Conservation (phyloP, 805 yeast species). For the Saturnispora sanitii region DNA sequence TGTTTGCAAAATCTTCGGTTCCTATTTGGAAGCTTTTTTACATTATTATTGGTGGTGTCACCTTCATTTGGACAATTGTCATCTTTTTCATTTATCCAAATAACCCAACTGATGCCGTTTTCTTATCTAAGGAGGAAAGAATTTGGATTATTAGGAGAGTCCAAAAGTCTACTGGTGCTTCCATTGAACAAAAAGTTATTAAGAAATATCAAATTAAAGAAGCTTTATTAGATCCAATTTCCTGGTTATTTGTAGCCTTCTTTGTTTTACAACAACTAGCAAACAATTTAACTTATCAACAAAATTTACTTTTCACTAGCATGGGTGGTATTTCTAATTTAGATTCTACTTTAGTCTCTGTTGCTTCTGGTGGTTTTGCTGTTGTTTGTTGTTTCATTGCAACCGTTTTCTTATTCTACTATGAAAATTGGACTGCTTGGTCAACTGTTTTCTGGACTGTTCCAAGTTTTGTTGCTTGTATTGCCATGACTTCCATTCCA, state of each 20-base stretch:
- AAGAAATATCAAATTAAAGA: conserved; percentile 38
- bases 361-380: conserved; percentile 18
- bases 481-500: conserved; percentile 18
- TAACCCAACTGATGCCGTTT: conserved; percentile 40
- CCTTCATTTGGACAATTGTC: conserved; percentile 29
- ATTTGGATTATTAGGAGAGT: conserved; percentile 33
- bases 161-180: conserved; percentile 26
- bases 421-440: conserved; percentile 21
- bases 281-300: conserved; percentile 18
- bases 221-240: conserved; percentile 35
- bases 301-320: conserved; percentile 13
- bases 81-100: conserved; percentile 38
- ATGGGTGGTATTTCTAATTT: conserved; percentile 14
- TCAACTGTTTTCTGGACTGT: conserved; percentile 29
- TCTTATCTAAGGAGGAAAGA: conserved; percentile 30
- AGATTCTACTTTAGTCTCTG: conserved; percentile 17
- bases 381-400: conserved; percentile 17
- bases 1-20: conserved; percentile 12
- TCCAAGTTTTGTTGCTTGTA: conserved; percentile 34
- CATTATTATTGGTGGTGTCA: conserved; percentile 44
- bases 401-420: conserved; percentile 12
- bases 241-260: conserved; percentile 30
- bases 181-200: conserved; percentile 33
- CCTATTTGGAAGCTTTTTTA: conserved; percentile 37
- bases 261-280: conserved; percentile 17